Evolutionary conservation across 257 asterid species (phyloP).

Genomic region (Scutellaria barbata): DNA sequence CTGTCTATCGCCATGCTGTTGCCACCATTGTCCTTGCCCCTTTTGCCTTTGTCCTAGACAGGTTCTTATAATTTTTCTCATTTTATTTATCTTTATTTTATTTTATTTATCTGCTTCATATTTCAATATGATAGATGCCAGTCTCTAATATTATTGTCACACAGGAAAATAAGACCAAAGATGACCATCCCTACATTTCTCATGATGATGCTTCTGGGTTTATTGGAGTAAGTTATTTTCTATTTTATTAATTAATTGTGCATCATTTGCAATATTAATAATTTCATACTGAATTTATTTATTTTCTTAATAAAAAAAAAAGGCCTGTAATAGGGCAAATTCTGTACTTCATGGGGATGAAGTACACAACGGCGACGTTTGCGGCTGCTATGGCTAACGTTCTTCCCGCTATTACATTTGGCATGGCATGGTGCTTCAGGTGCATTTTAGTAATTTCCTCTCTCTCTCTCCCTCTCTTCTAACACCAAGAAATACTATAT

Average conservation of each 20-base stretch:
- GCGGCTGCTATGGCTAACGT: conserved; percentile 98
- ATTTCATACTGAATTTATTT: neutral
- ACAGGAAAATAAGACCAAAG: conserved; percentile 86
- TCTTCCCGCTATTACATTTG: conserved; percentile 92
- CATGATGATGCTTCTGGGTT: conserved; percentile 65
- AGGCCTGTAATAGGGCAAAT: conserved; percentile 98
- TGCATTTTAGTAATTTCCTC: neutral
- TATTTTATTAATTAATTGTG: neutral
- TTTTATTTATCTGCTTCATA: too few species aligned
- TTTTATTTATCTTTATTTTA: neutral
- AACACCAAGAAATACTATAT: too few species aligned
- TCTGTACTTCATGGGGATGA: conserved; percentile 91
- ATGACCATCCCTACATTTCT: conserved; percentile 69
- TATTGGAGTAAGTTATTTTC: conserved; percentile 70
- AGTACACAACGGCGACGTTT: conserved; percentile 93
- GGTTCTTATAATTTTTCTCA: neutral
- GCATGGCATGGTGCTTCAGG: conserved; percentile 91
- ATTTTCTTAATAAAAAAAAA: neutral
- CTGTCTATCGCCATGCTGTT: conserved; percentile 21
- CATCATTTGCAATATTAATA: neutral
- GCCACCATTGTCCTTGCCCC: conserved; percentile 23
- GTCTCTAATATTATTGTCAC: neutral
- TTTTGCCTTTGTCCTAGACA: conserved; percentile 3
- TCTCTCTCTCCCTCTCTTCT: too few species aligned
- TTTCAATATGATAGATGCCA: too few species aligned